Evolutionary conservation across 352 stramenopile genomes (phyloP).

Genomic region (Globisporangium middletonii): DNA sequence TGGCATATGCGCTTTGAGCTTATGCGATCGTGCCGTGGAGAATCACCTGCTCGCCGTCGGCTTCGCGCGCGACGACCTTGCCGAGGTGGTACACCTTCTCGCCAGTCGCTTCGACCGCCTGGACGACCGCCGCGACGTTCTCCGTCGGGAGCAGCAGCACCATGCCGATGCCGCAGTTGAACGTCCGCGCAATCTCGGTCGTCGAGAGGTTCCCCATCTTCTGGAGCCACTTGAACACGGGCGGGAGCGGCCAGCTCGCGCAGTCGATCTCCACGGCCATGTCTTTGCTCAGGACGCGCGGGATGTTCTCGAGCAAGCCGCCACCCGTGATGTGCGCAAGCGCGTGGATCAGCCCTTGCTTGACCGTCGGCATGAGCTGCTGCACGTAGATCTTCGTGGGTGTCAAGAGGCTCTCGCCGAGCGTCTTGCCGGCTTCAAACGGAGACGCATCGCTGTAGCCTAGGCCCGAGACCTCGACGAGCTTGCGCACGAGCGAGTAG

Average conservation of each 20-base stretch:
- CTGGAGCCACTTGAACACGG: slow-evolving; percentile 98
- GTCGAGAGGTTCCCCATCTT: slow-evolving; percentile 90
- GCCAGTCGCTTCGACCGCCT: slow-evolving; percentile 71
- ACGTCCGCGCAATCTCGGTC: slow-evolving; percentile 95
- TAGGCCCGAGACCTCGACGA: slow-evolving; percentile 90
- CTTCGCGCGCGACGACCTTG: slow-evolving; percentile 50
- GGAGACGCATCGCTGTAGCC: slow-evolving; percentile 72
- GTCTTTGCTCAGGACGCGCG: slow-evolving; percentile 91
- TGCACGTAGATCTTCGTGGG: slow-evolving; percentile 98
- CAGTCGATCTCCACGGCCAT: slow-evolving; percentile 93
- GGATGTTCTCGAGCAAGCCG: slow-evolving; percentile 97
- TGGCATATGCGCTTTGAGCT: not conserved
- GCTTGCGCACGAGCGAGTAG: slow-evolving; percentile 97
- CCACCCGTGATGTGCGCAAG: slow-evolving; percentile 98
- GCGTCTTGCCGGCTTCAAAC: slow-evolving; percentile 73
- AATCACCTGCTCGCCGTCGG: slow-evolving; percentile 79
- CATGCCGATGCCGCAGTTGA: slow-evolving; percentile 99
- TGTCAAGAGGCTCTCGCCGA: slow-evolving; percentile 94
- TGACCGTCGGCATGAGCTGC: slow-evolving; percentile 74
- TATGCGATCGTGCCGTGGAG: slow-evolving; percentile 71
- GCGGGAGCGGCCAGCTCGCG: slow-evolving; percentile 84
- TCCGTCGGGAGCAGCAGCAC: slow-evolving; percentile 92
- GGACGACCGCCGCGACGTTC: slow-evolving; percentile 85
- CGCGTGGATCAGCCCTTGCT: slow-evolving; percentile 83
- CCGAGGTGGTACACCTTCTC: slow-evolving; percentile 91